These are phyloP conservation scores for Acmispon strigosus DNA, from an alignment of 306 rosid genomes.

Conservation along the genomic window DNA sequence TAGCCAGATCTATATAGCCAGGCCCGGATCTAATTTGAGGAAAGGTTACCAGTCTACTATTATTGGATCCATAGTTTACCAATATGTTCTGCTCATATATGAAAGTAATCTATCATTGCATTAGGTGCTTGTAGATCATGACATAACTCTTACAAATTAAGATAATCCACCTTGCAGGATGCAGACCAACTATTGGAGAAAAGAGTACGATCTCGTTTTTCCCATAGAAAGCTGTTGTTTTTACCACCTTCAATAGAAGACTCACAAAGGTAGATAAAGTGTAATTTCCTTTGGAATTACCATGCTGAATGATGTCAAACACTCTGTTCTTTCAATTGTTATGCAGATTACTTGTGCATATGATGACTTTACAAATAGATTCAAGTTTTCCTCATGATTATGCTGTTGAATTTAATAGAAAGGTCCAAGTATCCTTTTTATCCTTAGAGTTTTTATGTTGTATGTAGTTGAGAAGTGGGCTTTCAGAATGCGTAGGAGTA, in stretches of 20 bases:
- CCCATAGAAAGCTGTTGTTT: constrained; percentile 82
- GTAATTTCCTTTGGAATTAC: constrained; percentile 3
- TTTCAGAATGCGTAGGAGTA: neutral
- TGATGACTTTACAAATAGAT: constrained; percentile 61
- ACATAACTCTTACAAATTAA: constrained; percentile 4
- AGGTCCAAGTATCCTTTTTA: constrained; percentile 74
- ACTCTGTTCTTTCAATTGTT: constrained; percentile 16
- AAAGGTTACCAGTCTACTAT: neutral
- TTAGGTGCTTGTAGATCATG: constrained; percentile 4
- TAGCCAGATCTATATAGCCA: too few species aligned
- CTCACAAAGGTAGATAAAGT: constrained; percentile 41
- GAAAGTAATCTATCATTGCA: neutral
- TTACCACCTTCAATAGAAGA: constrained; percentile 72
- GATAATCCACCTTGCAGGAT: constrained; percentile 49
- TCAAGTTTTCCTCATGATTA: constrained; percentile 64
- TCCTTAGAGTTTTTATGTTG: neutral
- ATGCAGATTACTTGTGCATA: constrained; percentile 66
- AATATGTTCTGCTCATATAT: neutral
- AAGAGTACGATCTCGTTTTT: constrained; percentile 94
- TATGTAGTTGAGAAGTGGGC: neutral
- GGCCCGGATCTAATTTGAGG: too few species aligned
- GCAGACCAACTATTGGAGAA: constrained; percentile 93
- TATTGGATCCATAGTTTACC: constrained; percentile 4
- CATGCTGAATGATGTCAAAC: constrained; percentile 7
- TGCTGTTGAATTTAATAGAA: constrained; percentile 53